A percentile compares a stretch with the other conserved stretches of the same genome.
phyloP scores from a whole-genome alignment of 768 basidiomycete species.

The Tulasnella sp. region DNA sequence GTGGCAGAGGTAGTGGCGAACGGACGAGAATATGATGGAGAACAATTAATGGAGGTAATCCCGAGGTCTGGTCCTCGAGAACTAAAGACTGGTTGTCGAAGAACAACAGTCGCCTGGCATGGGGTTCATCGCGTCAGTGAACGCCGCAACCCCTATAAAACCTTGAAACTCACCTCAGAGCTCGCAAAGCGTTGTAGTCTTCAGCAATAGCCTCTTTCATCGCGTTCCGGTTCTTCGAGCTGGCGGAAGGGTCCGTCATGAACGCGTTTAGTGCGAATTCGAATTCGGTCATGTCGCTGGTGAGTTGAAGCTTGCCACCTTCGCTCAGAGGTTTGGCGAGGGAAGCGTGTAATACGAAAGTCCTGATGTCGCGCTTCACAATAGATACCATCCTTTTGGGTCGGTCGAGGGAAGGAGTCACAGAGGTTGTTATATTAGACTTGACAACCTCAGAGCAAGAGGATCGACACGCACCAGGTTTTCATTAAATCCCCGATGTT shows the following conservation, averaged over 20 bases:
- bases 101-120: conserved; percentile 75
- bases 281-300: conserved; percentile 93
- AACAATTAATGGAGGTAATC: conserved; percentile 81
- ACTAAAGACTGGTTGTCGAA: conserved; percentile 71
- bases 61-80: conserved; percentile 59
- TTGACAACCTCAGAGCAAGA: not conserved
- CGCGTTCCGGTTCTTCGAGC: conserved; percentile 19
- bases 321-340: conserved; percentile 89
- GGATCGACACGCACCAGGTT: conserved; percentile 56
- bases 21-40: conserved; percentile 90
- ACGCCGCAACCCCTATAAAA: not conserved
- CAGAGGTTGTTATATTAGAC: not conserved
- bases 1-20: conserved; percentile 79
- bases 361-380: conserved; percentile 73
- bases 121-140: not conserved
- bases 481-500: conserved; percentile 64
- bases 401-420: not conserved
- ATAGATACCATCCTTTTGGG: conserved; percentile 55
- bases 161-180: conserved; percentile 62
- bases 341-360: conserved; percentile 90
- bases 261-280: conserved; percentile 89
- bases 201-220: conserved; percentile 69
- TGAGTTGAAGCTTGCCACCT: conserved; percentile 87
- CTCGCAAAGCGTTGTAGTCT: conserved; percentile 80
- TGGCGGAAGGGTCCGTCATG: conserved; percentile 39